Base-by-base conservation (phyloP, 2,329 filamentous ascomycete genomes). In the Colletotrichum chlorophyti region DNA sequence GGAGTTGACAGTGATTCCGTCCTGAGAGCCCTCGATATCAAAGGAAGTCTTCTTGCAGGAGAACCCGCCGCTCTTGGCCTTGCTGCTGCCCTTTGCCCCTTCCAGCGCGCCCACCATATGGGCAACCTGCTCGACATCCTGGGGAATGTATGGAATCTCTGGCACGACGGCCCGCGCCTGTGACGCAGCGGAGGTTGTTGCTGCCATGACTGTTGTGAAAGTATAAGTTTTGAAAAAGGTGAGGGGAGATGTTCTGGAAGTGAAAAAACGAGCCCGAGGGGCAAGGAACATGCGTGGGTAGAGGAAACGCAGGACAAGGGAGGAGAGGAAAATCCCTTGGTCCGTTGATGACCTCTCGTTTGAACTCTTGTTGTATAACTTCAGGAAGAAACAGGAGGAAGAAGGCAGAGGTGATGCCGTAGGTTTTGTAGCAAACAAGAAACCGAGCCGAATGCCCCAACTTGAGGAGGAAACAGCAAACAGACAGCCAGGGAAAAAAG, bases 31-130 rank as follows among this genome's bases (percentile, higher is more conserved):
- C 37, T 78, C 75, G 17, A 98, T 84, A 2, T 79, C 66, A 70
- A 91, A 99, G 4, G 84, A 90, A n/a, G 84, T 86, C 77, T 93
- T 96, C 74, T 89, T 95, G 76, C 89, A 89, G 15, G 84, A 88
- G 70, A 92, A 91, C 37, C 43, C 23, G 3, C 79, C 79, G 34
- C 80, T 82, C 63, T 84, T 87, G 58, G 76, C 74, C 58, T 84
- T 82, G 60, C 83, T 81, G 58, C 32, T 21, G 34, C 77, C 74
- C 67, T 86, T 84, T 15, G 79, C 79, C 10, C 74, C 73, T 41
- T 91, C 85, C 15, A 97, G 82, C 21, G 78, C 77, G 21, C 79
- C 77, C 17, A 96, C 74, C 66, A 98, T 83, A 49, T 82, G 77
- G 4, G 83, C 76, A 54, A 95, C 83, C 66, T 90, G 83, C 43